Evolutionary conservation across 1,284 basidiomycete species (phyloP).

Genomic region (Apiotrichum gamsii): DNA sequence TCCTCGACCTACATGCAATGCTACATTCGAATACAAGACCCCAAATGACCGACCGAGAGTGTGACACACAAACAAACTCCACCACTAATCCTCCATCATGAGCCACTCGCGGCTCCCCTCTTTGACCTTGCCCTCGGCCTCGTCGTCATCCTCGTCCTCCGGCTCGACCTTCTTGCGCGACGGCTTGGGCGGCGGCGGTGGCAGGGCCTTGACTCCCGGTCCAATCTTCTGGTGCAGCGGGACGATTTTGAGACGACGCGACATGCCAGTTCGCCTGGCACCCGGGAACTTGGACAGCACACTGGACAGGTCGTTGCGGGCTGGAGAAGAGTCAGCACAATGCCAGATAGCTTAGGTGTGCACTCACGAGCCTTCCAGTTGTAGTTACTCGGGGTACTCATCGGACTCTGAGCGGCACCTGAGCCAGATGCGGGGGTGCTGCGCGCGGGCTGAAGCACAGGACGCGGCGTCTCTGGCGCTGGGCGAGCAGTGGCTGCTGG

Average conservation of each 20-base stretch:
- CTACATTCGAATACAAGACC: no score
- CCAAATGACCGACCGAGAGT: no score
- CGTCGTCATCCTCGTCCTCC: constrained; percentile 34
- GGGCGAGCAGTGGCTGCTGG: no score
- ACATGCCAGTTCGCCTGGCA: constrained; percentile 39
- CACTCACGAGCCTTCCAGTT: constrained; percentile 37
- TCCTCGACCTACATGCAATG: no score
- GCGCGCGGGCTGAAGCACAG: constrained; percentile 3
- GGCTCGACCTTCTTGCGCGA: constrained; percentile 39
- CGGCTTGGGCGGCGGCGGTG: constrained; percentile 43
- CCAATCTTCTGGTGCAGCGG: constrained; percentile 43
- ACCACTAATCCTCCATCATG: constrained; percentile 38
- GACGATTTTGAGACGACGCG: constrained; percentile 31
- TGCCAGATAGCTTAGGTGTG: background rate
- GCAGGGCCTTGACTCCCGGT: constrained; percentile 38
- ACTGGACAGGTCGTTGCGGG: constrained; percentile 37
- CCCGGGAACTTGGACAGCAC: constrained; percentile 41
- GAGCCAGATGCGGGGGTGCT: constrained; percentile 10
- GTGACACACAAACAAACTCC: background rate
- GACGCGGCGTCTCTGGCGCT: no score
- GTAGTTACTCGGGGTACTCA: constrained; percentile 18
- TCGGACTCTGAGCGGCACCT: no score
- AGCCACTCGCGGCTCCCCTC: constrained; percentile 39
- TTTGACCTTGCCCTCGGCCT: constrained; percentile 27
- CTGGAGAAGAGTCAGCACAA: constrained; percentile 14